These are phyloP conservation scores for Alisma plantagoaquatica DNA, from an alignment of 106 monocot species.

Conservation along the genomic window DNA sequence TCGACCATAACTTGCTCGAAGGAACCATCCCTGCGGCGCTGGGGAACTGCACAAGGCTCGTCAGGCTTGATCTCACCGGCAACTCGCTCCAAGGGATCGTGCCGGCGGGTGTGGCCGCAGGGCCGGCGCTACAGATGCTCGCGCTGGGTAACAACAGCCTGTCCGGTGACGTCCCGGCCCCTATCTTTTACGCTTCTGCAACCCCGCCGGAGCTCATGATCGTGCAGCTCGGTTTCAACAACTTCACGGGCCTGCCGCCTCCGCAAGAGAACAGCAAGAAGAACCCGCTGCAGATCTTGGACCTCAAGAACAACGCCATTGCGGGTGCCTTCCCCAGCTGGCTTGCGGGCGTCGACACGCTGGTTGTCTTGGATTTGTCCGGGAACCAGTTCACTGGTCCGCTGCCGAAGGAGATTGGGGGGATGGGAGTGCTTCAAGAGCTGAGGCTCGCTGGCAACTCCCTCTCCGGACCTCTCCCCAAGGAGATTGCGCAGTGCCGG, in stretches of 20 bases:
- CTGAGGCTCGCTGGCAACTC: conserved; percentile 55
- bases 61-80: conserved; percentile 15
- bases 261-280: conserved; percentile 8
- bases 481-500: conserved; percentile 52
- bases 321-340: conserved; percentile 57
- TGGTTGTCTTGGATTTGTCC: conserved; percentile 72
- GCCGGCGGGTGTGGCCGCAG: conserved; percentile 13
- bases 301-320: conserved; percentile 49
- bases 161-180: conserved; percentile 42
- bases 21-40: conserved; percentile 24
- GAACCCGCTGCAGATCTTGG: conserved; percentile 43
- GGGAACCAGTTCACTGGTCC: conserved; percentile 42
- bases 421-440: conserved; percentile 37
- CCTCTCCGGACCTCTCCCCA: conserved; percentile 40
- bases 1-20: conserved; percentile 22
- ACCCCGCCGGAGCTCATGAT: conserved; percentile 35
- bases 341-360: conserved; percentile 31
- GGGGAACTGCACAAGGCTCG: conserved; percentile 21
- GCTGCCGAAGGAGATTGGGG: conserved; percentile 43
- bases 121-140: conserved; percentile 19
- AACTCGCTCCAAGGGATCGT: conserved; percentile 18
- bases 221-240: conserved; percentile 66
- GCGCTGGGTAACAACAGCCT: conserved; percentile 32
- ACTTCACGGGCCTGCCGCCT: conserved; percentile 27
- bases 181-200: conserved; percentile 21